Evolutionary conservation across 2,329 filamentous ascomycete species (phyloP), one percentile per base, ranked within the genome.

Genomic region (Chrysosporium queenslandicum): DNA sequence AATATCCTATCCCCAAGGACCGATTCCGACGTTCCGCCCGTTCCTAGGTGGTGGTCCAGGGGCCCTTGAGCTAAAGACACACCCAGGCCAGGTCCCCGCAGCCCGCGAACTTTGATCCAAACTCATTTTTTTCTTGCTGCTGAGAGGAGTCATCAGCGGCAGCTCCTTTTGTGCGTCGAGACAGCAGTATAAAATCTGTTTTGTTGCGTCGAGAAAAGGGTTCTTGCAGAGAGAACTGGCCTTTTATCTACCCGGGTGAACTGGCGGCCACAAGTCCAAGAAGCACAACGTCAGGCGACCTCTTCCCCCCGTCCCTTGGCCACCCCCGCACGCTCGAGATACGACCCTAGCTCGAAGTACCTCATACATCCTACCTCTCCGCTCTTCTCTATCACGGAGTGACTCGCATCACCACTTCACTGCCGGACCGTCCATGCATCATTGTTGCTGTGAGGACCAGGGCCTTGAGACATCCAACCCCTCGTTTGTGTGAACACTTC

Each of bases 231-330:
- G n/a, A n/a, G n/a, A n/a, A n/a, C n/a, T n/a, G n/a, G n/a, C n/a
- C n/a, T n/a, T n/a, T n/a, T n/a, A n/a, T n/a, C n/a, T n/a, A n/a
- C n/a, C n/a, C n/a, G n/a, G n/a, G n/a, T n/a, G n/a, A n/a, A n/a
- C n/a, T n/a, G n/a, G n/a, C n/a, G n/a, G n/a, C n/a, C n/a, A n/a
- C n/a, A n/a, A n/a, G n/a, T n/a, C n/a, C n/a, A n/a, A n/a, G n/a
- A n/a, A n/a, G n/a, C n/a, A n/a, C n/a, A n/a, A n/a, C n/a, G n/a
- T n/a, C n/a, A n/a, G n/a, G n/a, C n/a, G n/a, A n/a, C n/a, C n/a
- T n/a, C n/a, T n/a, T n/a, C n/a, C n/a, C n/a, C n/a, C n/a, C 42
- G 16, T 36, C n/a, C 48, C 50, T 52, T 45, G 50, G 50, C 50
- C 42, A 45, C 42, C 50, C 50, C 50, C 50, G 50, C 50, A 52